Base-by-base conservation (phyloP, 768 basidiomycete genomes). In the Podaxis sp. region DNA sequence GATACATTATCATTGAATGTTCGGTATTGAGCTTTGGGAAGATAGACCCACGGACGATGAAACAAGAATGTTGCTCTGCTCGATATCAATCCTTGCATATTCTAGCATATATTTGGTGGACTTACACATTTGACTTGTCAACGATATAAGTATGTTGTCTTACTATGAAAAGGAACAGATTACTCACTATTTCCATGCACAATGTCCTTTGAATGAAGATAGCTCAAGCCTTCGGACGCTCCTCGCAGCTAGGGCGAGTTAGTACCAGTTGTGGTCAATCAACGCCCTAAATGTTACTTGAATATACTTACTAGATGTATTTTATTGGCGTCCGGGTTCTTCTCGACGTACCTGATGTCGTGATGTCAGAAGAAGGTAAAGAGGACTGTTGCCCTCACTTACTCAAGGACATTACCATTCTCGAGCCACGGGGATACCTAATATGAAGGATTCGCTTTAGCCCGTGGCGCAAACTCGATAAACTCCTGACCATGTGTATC, bases 61-160 rank as follows among this genome's bases (percentile, higher is more conserved):
- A 26, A 57, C 55, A 6, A 57, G 38, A 40, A 57, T 57, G 17
- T 57, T 57, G 22, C 40, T 11, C 55, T 57, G 22, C 17, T 44
- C 2, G 12, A 57, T 8, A 26, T 49, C 7, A 49, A 19, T 22
- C 11, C n/a, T 22, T 24, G n/a, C 4, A 19, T 11, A 3, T 19
- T 26, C 6, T 4, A 13, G 19, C 4, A 49, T 22, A 22, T 9
- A 6, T 2, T 13, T 22, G 48, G 5, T 19, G 22, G n/a, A 26
- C 55, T 42, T 28, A 57, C 55, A 7, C 55, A 57, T 57, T 57
- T 57, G 40, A 57, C 55, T 57, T 28, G 26, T n/a, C n/a, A 56
- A 53, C 48, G 38, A 56, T 49, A 48, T 51, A 56, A 36, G 17
- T 6, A 42, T 22, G 22, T 8, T 49, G 22, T 2, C 8, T 15